Evolutionary conservation across 345 rosid genomes (phyloP).

Genomic region (Murraya koenigii): DNA sequence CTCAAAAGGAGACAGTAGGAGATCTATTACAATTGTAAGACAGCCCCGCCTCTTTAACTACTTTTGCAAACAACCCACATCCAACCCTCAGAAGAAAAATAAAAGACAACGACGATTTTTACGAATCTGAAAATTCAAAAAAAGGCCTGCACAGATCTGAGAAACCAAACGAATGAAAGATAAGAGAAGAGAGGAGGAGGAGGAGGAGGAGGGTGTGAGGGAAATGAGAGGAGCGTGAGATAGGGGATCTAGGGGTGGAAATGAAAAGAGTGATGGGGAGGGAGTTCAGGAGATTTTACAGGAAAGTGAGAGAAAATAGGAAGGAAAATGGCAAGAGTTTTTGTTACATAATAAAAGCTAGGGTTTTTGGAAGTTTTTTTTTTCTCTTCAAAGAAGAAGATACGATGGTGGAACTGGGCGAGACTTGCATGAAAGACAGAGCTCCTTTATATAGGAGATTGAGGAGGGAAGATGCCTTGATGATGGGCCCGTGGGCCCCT

Average conservation of each 20-base stretch:
- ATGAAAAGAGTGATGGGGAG: neutral
- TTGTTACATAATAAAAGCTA: neutral
- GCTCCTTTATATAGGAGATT: slow-evolving; percentile 44
- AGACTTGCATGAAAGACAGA: slow-evolving; percentile 47
- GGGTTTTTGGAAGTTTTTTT: neutral
- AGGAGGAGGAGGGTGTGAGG: neutral
- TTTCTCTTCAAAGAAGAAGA: slow-evolving; percentile 13
- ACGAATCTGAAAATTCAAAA: slow-evolving; percentile 13
- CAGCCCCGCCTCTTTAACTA: slow-evolving; percentile 42
- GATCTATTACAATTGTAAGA: slow-evolving; percentile 37
- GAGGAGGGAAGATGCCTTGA: neutral
- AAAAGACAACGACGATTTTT: neutral
- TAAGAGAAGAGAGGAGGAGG: too few relatives aligned
- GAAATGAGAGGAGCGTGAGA: too few relatives aligned
- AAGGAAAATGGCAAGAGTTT: neutral
- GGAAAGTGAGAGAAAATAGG: slow-evolving; percentile 21
- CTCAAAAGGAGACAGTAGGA: slow-evolving; percentile 80
- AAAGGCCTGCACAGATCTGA: slow-evolving; percentile 40
- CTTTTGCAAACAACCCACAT: slow-evolving; percentile 41
- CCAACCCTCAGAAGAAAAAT: slow-evolving; percentile 33
- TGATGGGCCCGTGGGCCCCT: slow-evolving; percentile 24
- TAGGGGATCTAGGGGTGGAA: neutral
- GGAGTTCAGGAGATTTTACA: slow-evolving; percentile 9
- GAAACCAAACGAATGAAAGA: neutral
- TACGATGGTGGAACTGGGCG: slow-evolving; percentile 39